phyloP scores from a whole-genome alignment of 495 filamentous ascomycete genomes.

The Monascus purpureus region DNA sequence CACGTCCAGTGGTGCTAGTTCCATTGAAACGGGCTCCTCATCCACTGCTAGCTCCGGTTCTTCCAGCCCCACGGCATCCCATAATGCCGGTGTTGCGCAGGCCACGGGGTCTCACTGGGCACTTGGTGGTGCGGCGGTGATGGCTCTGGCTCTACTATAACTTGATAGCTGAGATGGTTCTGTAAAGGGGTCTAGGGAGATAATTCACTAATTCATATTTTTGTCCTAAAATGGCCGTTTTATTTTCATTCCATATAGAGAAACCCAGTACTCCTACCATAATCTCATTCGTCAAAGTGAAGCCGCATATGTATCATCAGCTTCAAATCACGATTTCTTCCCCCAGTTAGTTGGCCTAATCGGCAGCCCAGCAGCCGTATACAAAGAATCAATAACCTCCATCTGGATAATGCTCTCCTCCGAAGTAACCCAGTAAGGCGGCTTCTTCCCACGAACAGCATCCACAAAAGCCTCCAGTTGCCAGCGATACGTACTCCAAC shows the following conservation, averaged over 20 bases:
- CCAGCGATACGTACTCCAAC: slow-evolving; percentile 37
- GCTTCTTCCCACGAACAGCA: slow-evolving; percentile 23
- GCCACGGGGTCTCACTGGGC: slow-evolving; percentile 7
- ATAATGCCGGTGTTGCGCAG: not conserved
- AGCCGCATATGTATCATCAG: slow-evolving; percentile 12
- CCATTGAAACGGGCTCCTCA: not conserved
- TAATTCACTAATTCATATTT: no score
- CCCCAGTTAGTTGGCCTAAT: slow-evolving; percentile 1
- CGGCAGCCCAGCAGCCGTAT: slow-evolving; percentile 25
- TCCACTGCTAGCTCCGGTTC: not conserved
- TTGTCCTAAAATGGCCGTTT: no score
- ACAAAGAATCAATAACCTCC: slow-evolving; percentile 38
- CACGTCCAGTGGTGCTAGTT: not conserved
- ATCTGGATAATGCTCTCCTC: slow-evolving; percentile 35
- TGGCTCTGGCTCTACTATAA: slow-evolving; percentile 17
- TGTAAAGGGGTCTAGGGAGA: no score
- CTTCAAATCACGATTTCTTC: not conserved
- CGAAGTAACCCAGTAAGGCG: slow-evolving; percentile 28
- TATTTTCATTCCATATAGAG: no score
- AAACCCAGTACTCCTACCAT: no score
- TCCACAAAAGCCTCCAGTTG: slow-evolving; percentile 44
- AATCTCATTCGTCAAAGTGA: no score
- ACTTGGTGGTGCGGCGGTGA: slow-evolving; percentile 14
- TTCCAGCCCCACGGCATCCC: not conserved
- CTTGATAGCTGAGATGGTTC: no score